Base-by-base conservation (phyloP, 495 filamentous ascomycete genomes). In the Podospora sp. region DNA sequence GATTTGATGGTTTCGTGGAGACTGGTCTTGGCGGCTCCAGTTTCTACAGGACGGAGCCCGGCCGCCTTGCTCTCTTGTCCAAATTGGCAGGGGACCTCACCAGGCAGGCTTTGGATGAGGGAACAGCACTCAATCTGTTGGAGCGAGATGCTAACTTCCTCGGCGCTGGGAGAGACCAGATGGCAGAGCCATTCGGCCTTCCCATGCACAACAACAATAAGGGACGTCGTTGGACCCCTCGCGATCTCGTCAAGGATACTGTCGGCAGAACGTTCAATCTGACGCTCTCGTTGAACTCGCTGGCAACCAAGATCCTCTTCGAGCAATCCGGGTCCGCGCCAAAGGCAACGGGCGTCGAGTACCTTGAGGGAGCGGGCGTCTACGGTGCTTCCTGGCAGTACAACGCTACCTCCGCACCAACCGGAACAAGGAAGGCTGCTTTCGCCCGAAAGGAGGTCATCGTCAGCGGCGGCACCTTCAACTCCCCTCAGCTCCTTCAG, bases 401-500 rank as follows among this genome's bases (percentile, higher is more conserved):
- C 27, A 69, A 67, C 52, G 74, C 58, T 11, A 53, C 63, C 3
- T 67, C 74, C 24, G 25, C 36, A 55, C 62, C n/a, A 68, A 71
- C 8, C 46, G 73, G 69, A 16, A 72, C 70, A 33, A 71, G 69
- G 62, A 65, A 56, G 68, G 20, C 7, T 7, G 62, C 63, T 8
- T 71, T 36, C 22, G 69, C 69, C 20, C 61, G 65, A 50, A 68
- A 68, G 52, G 85, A 88, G 52, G 79, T 85, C 27, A 81, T 88
- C 49, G 70, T 87, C 33, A 78, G 80, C 1, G 79, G 79, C 16
- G 85, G 85, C 1, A 77, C 83, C 20, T 86, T 85, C 73, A 85
- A 84, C 76, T 80, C 83, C 24, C 85, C 85, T 22, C 79, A 85
- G 35, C 80, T 87, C 12, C 74, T 88, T 6, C 82, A 86, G 66